Conservation (phyloP, 352 stramenopile genomes). For the Globisporangium cylindrosporum region DNA sequence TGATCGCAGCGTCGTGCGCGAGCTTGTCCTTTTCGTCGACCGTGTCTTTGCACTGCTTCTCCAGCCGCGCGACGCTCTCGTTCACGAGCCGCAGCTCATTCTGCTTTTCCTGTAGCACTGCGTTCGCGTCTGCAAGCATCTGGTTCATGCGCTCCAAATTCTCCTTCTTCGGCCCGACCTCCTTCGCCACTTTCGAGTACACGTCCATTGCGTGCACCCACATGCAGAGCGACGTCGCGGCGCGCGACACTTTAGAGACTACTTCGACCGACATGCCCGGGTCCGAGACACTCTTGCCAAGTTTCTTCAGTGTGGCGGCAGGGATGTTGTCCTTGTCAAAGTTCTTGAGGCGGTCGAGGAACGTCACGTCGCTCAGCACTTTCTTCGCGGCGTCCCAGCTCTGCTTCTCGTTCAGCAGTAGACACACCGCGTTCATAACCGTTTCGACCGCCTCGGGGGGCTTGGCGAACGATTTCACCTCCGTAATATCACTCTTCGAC, state of each 20-base stretch:
- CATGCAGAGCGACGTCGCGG: constrained; percentile 86
- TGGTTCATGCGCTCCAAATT: constrained; percentile 91
- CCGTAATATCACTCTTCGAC: constrained; percentile 93
- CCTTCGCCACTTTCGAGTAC: constrained; percentile 94
- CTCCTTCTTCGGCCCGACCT: constrained; percentile 91
- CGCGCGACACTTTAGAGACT: constrained; percentile 80
- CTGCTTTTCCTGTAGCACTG: constrained; percentile 84
- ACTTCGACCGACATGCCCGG: constrained; percentile 89
- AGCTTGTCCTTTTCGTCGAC: constrained; percentile 91
- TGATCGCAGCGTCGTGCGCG: constrained; percentile 81
- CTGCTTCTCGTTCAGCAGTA: constrained; percentile 91
- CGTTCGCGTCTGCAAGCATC: constrained; percentile 88
- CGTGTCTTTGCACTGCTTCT: constrained; percentile 90
- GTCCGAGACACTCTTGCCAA: constrained; percentile 77
- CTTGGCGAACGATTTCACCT: constrained; percentile 94
- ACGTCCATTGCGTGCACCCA: constrained; percentile 92
- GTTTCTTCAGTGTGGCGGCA: constrained; percentile 83
- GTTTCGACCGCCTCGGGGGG: constrained; percentile 90
- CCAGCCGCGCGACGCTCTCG: constrained; percentile 85
- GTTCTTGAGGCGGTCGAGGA: constrained; percentile 89
- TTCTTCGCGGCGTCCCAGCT: constrained; percentile 93
- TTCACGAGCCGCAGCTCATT: constrained; percentile 87
- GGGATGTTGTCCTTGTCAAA: constrained; percentile 97
- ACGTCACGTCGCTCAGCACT: constrained; percentile 80
- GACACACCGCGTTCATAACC: constrained; percentile 94